Evolutionary conservation across 306 rosid species (phyloP).

Genomic region (Citrullus colocynthis): DNA sequence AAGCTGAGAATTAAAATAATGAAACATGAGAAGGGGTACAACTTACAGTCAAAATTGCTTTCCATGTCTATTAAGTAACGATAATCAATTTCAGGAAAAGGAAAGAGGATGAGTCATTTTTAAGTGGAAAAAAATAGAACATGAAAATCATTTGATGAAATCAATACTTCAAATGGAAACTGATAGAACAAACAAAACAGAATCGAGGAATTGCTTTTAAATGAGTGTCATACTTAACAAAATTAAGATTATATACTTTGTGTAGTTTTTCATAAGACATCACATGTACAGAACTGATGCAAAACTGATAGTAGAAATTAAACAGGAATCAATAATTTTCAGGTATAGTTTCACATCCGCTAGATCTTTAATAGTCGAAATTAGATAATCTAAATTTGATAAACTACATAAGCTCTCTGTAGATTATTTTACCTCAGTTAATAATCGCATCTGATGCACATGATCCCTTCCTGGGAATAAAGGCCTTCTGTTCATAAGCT

Average conservation of each 20-base stretch:
- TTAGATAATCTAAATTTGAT: neutral
- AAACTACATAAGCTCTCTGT: neutral
- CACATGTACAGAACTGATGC: neutral
- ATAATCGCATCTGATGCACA: constrained; percentile 88
- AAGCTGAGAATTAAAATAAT: constrained; percentile 37
- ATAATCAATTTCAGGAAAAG: neutral
- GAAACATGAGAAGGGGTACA: constrained; percentile 13
- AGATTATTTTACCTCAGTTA: constrained; percentile 63
- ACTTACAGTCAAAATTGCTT: neutral
- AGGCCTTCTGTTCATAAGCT: constrained; percentile 95
- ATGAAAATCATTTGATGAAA: neutral
- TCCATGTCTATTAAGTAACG: neutral
- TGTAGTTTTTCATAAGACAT: neutral
- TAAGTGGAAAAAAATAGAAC: neutral
- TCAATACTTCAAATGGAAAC: neutral
- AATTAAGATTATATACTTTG: neutral
- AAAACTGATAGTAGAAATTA: neutral
- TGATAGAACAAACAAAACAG: neutral
- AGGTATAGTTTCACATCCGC: neutral
- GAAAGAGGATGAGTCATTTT: neutral
- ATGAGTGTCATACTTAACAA: neutral
- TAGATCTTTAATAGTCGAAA: neutral
- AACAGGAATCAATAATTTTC: neutral
- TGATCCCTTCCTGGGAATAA: constrained; percentile 81
- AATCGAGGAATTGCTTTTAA: neutral